phyloP scores from a whole-genome alignment of 2,329 filamentous ascomycete genomes.

The Plectosphaerella sp. region DNA sequence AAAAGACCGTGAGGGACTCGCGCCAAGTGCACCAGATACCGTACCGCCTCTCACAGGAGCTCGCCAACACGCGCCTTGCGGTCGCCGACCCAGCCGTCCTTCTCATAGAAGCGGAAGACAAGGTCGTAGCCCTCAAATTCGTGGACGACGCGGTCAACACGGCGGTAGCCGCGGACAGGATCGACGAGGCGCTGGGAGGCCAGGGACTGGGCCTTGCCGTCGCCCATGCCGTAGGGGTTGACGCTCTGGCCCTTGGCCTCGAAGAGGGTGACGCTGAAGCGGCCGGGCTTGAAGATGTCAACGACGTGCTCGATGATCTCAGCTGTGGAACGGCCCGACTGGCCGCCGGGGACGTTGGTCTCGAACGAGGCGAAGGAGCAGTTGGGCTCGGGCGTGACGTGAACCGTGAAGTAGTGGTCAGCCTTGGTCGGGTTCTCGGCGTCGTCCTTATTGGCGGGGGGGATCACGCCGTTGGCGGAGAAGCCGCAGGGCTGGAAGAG shows the following conservation, averaged over 20 bases:
- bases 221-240: conserved; percentile 31
- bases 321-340: conserved; percentile 81
- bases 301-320: conserved; percentile 94
- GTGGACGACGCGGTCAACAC: conserved; percentile 92
- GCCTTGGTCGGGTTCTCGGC: conserved; percentile 40
- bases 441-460: conserved; percentile 59
- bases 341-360: conserved; percentile 89
- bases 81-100: conserved; percentile 67
- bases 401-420: conserved; percentile 95
- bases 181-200: conserved; percentile 60
- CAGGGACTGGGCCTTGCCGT: conserved; percentile 28
- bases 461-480: conserved; percentile 93
- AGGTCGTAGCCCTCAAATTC: conserved; percentile 97
- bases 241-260: conserved; percentile 68
- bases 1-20: background rate
- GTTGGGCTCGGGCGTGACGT: conserved; percentile 94
- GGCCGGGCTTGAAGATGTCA: conserved; percentile 92
- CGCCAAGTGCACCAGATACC: too few species aligned
- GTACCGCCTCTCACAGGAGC: conserved; percentile 24
- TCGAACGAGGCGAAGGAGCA: conserved; percentile 98
- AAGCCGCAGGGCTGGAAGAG: conserved; percentile 96
- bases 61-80: conserved; percentile 52
- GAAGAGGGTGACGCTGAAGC: conserved; percentile 95
- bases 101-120: conserved; percentile 94
- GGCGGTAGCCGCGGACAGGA: conserved; percentile 76